phyloP scores from a whole-genome alignment of 805 yeast species.

The Wickerhamomyces queroliae region DNA sequence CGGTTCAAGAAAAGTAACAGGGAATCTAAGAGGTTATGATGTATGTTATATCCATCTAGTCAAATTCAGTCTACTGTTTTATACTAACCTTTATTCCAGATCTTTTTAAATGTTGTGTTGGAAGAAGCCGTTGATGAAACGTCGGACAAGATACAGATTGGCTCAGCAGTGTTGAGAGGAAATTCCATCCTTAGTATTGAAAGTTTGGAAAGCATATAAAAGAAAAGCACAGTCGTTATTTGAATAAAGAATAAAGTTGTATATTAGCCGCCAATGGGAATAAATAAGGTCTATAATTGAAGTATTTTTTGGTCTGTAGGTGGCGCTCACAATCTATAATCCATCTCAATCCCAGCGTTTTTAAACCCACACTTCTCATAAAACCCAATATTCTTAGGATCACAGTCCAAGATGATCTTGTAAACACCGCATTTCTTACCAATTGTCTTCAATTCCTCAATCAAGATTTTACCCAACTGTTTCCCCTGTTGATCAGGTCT shows the following conservation, averaged over 20 bases:
- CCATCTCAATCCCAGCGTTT: conserved; percentile 68
- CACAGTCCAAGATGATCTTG: conserved; percentile 87
- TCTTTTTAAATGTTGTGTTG: conserved; percentile 65
- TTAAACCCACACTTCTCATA: conserved; percentile 83
- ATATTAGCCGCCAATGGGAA: background rate
- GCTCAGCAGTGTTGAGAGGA: conserved; percentile 72
- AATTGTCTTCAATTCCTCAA: conserved; percentile 51
- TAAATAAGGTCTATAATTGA: background rate
- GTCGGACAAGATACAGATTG: conserved; percentile 50
- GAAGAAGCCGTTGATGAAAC: conserved; percentile 65
- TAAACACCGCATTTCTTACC: conserved; percentile 68
- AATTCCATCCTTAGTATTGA: conserved; percentile 73
- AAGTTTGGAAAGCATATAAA: conserved; percentile 21
- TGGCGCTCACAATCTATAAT: conserved; percentile 32
- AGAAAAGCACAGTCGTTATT: background rate
- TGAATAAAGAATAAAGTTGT: background rate
- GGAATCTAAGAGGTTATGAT: conserved; percentile 82
- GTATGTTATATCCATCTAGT: conserved; percentile 29
- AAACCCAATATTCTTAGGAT: conserved; percentile 72
- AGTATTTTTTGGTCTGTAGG: background rate
- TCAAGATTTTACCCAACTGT: conserved; percentile 65
- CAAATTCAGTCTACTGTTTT: background rate
- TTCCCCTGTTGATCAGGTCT: conserved; percentile 73
- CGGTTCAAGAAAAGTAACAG: conserved; percentile 74
- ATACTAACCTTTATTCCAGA: conserved; percentile 21